Base-by-base conservation (phyloP, 352 stramenopile species). In the Globisporangium solare region DNA sequence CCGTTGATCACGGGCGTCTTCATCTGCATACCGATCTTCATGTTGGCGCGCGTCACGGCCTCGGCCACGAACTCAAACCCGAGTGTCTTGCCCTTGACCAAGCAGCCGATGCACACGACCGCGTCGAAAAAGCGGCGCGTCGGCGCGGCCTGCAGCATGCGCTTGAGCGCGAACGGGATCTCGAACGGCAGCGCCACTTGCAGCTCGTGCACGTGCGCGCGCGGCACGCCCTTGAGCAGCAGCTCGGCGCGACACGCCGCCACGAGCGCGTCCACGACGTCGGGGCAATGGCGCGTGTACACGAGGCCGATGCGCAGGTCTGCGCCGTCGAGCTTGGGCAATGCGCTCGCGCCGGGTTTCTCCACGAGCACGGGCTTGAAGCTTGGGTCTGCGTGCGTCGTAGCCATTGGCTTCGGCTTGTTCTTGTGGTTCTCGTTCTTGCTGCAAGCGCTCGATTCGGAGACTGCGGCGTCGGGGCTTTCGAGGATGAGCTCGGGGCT, bases 171-270 rank as follows among this genome's bases (percentile, higher is more conserved):
- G 53, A 66, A 77, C 56, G 69, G 69, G 12, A 77, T 24, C 49
- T 77, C 67, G 22, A 74, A 73, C 27, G 69, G 67, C 54, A 70
- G 50, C 17, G 60, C 56, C 2, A 74, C 69, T 11, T 68, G 63
- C 8, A 58, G 24, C 56, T 73, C 57, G 31, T 75, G 67, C n/a
- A 77, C 50, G 42, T 63, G 54, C 2, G 58, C 31, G 46, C 69
- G 68, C 17, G 51, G 48, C 24, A 77, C 64, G 18, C 67, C 64
- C 22, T 66, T 70, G 27, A 68, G 39, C 54, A 75, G 32, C 27
- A 77, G 53, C 41, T 77, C 69, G 6, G 40, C 63, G 32, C 69
- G 69, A 18, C 69, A 77, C 12, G 69, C 32, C 6, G 42, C 58
- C 39, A 67, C 49, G 7, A 77, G 49, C 24, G 69, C 53, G 15